phyloP scores from a whole-genome alignment of 352 stramenopile genomes.

The Pythium diclinum region DNA sequence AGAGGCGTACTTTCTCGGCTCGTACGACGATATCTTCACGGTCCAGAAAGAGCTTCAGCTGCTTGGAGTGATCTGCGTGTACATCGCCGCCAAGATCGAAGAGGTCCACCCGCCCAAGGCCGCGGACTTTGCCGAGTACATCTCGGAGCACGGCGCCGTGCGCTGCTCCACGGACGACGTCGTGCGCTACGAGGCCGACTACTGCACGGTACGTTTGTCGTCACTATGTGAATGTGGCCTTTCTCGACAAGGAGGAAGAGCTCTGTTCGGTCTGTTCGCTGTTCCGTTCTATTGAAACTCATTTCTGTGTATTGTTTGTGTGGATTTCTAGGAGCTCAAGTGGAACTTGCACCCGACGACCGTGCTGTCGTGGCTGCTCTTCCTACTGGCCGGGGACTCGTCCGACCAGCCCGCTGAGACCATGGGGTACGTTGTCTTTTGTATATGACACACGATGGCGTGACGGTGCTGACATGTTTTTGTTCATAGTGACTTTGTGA shows the following conservation, averaged over 20 bases:
- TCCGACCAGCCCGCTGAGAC: slow-evolving; percentile 63
- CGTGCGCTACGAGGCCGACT: slow-evolving; percentile 55
- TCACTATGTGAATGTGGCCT: not conserved
- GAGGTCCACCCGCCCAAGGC: slow-evolving; percentile 77
- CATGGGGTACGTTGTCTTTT: slow-evolving; percentile 40
- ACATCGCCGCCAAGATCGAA: slow-evolving; percentile 85
- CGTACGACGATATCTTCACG: slow-evolving; percentile 51
- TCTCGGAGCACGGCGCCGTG: slow-evolving; percentile 46
- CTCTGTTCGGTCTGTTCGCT: slow-evolving; percentile 10
- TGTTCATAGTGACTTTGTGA: slow-evolving; percentile 57
- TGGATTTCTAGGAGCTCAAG: slow-evolving; percentile 68
- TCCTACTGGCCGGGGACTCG: slow-evolving; percentile 66
- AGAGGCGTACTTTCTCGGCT: slow-evolving; percentile 31
- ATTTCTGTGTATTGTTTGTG: slow-evolving; percentile 1
- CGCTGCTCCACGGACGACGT: slow-evolving; percentile 50
- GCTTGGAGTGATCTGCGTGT: slow-evolving; percentile 60
- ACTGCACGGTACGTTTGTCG: slow-evolving; percentile 62
- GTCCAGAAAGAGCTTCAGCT: slow-evolving; percentile 61
- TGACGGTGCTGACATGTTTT: slow-evolving; percentile 7
- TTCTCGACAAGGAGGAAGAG: not conserved
- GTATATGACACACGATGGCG: not conserved
- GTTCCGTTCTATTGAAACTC: slow-evolving; percentile 1
- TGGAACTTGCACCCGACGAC: slow-evolving; percentile 81
- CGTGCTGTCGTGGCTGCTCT: slow-evolving; percentile 70
- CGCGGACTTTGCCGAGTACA: slow-evolving; percentile 57